Base-by-base conservation (phyloP, 768 basidiomycete genomes). In the Clavaria fumosa region DNA sequence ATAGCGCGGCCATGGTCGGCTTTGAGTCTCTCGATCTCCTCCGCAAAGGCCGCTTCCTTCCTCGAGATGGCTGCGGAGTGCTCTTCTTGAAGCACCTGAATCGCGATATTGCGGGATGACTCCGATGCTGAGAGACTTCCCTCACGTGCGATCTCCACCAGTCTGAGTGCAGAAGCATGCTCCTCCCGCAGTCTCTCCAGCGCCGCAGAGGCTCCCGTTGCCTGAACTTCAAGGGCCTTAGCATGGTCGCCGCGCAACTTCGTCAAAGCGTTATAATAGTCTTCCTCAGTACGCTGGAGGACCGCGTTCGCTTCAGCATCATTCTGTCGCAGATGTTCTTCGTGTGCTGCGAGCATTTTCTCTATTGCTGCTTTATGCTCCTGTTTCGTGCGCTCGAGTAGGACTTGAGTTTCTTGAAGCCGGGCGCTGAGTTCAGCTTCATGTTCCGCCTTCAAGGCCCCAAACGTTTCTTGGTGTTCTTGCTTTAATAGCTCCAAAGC, bases 191-290 rank as follows among this genome's bases (percentile, higher is more conserved):
- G 56, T 31, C 81, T 69, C 37, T 79, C 75, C n/a, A 88, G 60
- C 7, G 62, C 63, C 4, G 70, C 72, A 26, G 71, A 61, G 14
- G 68, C 59, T 39, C 86, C 78, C 4, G 64, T 63, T 1, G 70
- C 62, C 39, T 78, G 69, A 46, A 64, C 70, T 43, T 70, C 70
- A 41, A 88, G 59, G 18, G 70, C 64, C 43, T 75, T 70, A 3
- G 70, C 64, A 46, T 89, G 83, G 50, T 83, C 78, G 10, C 53
- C 61, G 30, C 83, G 78, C 34, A 88, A 68, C 47, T 80, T 81
- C 10, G 75, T 80, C 28, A 89, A 60, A 15, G 74, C 75, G 41
- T 84, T 75, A 52, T 85, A 83, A 48, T 84, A 85, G 50, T 85
- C 78, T 47, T 78, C 82, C 49, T 82, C 79, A 4, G 78, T 83